Conservation (phyloP, 179 eudicot genomes). For the Pouteria campechiana region DNA sequence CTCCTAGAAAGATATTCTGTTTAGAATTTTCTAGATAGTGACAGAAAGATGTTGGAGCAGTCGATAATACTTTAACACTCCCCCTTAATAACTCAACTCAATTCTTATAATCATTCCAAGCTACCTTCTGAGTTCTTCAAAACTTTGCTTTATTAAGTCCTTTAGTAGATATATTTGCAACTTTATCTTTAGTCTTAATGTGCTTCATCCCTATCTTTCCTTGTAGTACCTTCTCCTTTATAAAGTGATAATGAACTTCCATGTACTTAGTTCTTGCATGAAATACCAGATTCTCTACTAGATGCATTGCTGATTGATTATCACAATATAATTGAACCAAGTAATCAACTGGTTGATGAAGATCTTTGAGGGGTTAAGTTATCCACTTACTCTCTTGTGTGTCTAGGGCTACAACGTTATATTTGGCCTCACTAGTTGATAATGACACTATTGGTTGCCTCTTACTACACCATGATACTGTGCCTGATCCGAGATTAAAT, state of each 20-base stretch:
- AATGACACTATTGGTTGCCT: too few relatives aligned
- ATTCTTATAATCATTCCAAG: too few relatives aligned
- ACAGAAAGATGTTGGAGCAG: too few relatives aligned
- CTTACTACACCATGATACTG: too few relatives aligned
- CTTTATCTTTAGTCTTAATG: conserved; percentile 1
- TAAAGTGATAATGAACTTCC: conserved; percentile 8
- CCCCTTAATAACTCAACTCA: too few relatives aligned
- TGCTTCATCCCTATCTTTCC: conserved; percentile 5
- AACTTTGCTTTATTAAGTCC: too few relatives aligned
- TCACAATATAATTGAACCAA: not conserved
- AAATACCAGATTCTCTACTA: conserved; percentile 3
- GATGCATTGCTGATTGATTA: not conserved
- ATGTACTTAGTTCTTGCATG: conserved; percentile 8
- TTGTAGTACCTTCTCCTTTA: not conserved
- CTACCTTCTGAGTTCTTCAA: too few relatives aligned
- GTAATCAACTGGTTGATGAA: not conserved
- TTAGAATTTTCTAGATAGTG: too few relatives aligned
- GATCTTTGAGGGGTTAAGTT: not conserved
- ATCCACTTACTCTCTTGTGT: conserved; percentile 2
- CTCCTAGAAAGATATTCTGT: too few relatives aligned
- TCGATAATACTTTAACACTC: too few relatives aligned
- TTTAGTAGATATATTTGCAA: conserved; percentile 1
- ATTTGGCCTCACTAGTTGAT: conserved; percentile 1
- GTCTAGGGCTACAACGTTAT: not conserved
- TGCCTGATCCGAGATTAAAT: too few relatives aligned